These are phyloP conservation scores for Diaporthe batatas DNA, from an alignment of 2,329 filamentous ascomycete species.

Conservation along the genomic window DNA sequence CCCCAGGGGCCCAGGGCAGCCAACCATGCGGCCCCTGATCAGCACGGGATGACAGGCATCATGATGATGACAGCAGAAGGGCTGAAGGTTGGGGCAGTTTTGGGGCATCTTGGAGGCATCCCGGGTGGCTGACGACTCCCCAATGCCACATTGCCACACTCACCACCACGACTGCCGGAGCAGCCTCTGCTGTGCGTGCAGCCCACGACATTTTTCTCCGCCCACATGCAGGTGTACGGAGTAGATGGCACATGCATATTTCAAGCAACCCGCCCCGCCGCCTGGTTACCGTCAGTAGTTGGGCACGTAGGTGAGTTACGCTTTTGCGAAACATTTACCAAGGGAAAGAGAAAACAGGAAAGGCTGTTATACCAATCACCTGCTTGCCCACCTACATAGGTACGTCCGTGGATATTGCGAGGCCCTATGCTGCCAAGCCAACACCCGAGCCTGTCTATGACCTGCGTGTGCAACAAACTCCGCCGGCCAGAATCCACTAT, in stretches of 20 bases:
- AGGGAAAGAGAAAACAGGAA: not conserved
- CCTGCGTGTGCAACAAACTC: constrained; percentile 13
- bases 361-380: not conserved
- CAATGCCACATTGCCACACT: constrained; percentile 2
- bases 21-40: constrained; percentile 34
- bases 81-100: too few species aligned
- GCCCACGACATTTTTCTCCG: constrained; percentile 6
- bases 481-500: not conserved
- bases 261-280: not conserved
- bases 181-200: not conserved
- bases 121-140: constrained; percentile 25
- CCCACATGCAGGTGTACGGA: not conserved
- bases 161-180: not conserved
- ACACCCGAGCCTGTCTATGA: not conserved
- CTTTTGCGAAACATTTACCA: not conserved
- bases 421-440: constrained; percentile 7
- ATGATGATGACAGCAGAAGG: constrained; percentile 4
- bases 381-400: too few species aligned
- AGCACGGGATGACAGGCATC: constrained; percentile 36
- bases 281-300: not conserved
- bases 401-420: constrained; percentile 8
- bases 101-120: constrained; percentile 9
- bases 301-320: not conserved
- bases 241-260: constrained; percentile 1
- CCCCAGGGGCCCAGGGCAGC: constrained; percentile 34